Base-by-base conservation (phyloP, 306 rosid species). In the Ziziphus jujuba region DNA sequence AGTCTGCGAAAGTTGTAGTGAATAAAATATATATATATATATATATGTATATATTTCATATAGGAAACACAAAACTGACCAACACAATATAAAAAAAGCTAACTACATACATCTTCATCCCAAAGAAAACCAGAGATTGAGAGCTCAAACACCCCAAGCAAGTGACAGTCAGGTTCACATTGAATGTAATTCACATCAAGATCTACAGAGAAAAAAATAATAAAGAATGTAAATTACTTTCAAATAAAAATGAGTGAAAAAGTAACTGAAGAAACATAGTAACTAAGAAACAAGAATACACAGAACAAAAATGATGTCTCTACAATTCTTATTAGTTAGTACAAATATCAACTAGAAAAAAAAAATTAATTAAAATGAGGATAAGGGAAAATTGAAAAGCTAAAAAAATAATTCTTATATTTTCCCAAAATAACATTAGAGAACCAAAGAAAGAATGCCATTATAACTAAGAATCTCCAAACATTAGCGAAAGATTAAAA, bases 71-170 rank as follows among this genome's bases (percentile, higher is more conserved):
- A 40, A 12, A 40, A 12, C 11, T 6, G 45, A 40, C 7, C 45
- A 60, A 14, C 6, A 12, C 13, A 44, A 64, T 23, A 48, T 54
- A 14, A 52, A 52, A 58, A 45, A 24, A n/a, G n/a, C n/a, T 23
- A 48, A 59, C 38, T 35, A 59, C 81, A 33, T 82, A 87, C 93
- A 82, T 84, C 73, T 84, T 84, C 93, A 84, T 87, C 45, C 22
- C 51, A 34, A 48, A 16, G 56, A 50, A 38, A 57, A 52, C 43
- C 36, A n/a, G 54, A 59, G 49, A 47, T 61, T 49, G 55, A 24
- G 35, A 55, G 62, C 45, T 68, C 15, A 0, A 33, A 69, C 47
- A 21, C 21, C 51, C 66, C 55, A 50, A 50, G 55, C 9, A 16
- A 16, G 55, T 50, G 55, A 16, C 21, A 50, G 5, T n/a, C 55